Conservation (phyloP, 2,329 filamentous ascomycete species). For the Diaporthe vexans region DNA sequence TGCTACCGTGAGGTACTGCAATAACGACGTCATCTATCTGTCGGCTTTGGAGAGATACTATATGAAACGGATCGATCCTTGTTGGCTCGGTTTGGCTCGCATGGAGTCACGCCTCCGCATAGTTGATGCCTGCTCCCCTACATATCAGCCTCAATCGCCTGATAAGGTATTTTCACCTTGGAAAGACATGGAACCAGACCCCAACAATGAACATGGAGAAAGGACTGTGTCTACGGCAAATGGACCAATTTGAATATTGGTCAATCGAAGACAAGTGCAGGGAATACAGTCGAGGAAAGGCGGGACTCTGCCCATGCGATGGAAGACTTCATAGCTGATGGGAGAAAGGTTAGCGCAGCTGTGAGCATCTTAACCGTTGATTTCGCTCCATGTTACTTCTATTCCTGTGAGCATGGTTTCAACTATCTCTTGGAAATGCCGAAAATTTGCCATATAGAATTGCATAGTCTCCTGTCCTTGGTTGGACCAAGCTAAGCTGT, state of each 20-base stretch:
- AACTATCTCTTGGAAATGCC: no score
- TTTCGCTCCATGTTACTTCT: neutral
- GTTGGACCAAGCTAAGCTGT: no score
- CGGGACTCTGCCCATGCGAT: no score
- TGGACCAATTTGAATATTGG: neutral
- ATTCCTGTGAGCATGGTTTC: neutral
- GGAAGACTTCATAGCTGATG: neutral
- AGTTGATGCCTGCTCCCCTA: slow-evolving; percentile 33
- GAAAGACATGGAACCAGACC: neutral
- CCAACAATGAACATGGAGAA: neutral
- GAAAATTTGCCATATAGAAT: no score
- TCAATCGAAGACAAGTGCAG: neutral
- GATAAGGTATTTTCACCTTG: slow-evolving; percentile 39
- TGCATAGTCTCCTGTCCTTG: no score
- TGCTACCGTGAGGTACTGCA: slow-evolving; percentile 40
- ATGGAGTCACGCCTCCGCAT: slow-evolving; percentile 41
- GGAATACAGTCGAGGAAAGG: neutral
- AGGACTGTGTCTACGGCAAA: neutral
- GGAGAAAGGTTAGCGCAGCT: neutral
- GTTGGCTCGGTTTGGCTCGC: slow-evolving; percentile 40
- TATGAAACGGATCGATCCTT: slow-evolving; percentile 35
- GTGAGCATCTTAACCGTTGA: no score
- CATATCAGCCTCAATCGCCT: slow-evolving; percentile 44
- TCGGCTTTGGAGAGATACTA: slow-evolving; percentile 41
- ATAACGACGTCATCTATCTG: slow-evolving; percentile 43